Percentiles rank a stretch among this genome's conserved stretches.
Conservation (phyloP, 768 basidiomycete species). For the Naganishia antarctica region DNA sequence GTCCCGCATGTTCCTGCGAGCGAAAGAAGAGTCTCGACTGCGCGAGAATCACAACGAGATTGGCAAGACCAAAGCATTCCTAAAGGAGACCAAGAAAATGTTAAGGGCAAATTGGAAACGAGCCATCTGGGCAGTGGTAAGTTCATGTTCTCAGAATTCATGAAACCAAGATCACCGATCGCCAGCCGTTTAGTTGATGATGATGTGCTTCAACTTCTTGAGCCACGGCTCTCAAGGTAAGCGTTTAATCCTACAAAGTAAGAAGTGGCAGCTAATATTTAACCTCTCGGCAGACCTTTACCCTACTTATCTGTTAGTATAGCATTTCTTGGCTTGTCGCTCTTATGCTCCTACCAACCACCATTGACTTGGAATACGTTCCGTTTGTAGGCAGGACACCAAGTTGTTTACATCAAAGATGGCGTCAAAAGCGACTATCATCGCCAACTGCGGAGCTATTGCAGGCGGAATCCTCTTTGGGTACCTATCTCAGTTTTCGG, state of each 20-base stretch:
- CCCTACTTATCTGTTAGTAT: slow-evolving; percentile 30
- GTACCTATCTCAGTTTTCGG: slow-evolving; percentile 66
- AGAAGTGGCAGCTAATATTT: too few species aligned
- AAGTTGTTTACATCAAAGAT: slow-evolving; percentile 60
- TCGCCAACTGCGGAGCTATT: slow-evolving; percentile 54
- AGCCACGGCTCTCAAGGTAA: slow-evolving; percentile 52
- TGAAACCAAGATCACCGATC: neutral
- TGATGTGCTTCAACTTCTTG: slow-evolving; percentile 62
- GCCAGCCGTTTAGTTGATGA: neutral
- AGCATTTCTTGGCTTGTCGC: neutral
- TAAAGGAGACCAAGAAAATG: slow-evolving; percentile 71
- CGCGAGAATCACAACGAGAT: slow-evolving; percentile 36
- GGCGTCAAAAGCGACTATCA: slow-evolving; percentile 73
- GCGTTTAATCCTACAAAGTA: neutral
- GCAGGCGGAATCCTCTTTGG: slow-evolving; percentile 67
- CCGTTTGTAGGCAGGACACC: too few species aligned
- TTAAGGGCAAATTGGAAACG: slow-evolving; percentile 53
- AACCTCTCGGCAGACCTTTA: slow-evolving; percentile 29
- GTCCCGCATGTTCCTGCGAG: slow-evolving; percentile 66
- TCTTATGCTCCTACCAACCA: slow-evolving; percentile 9
- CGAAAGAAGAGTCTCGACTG: slow-evolving; percentile 32
- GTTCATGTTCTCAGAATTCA: slow-evolving; percentile 42
- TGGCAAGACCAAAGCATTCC: slow-evolving; percentile 65
- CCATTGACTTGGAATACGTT: slow-evolving; percentile 20
- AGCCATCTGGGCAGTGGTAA: slow-evolving; percentile 30